phyloP scores from a whole-genome alignment of 495 filamentous ascomycete species.

The Neurospora hispaniola region DNA sequence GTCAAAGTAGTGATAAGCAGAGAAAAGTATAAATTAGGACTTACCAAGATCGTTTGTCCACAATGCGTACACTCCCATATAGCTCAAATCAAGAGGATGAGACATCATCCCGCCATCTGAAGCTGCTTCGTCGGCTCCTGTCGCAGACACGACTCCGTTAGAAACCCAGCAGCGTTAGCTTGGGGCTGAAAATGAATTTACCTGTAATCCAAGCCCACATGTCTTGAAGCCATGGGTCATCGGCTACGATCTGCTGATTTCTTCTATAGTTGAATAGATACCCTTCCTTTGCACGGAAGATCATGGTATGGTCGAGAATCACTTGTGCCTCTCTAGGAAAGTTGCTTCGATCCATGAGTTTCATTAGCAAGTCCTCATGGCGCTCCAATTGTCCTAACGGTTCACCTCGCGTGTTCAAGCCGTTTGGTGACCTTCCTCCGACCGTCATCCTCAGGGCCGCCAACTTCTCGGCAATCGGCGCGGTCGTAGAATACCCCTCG shows the following conservation, averaged over 20 bases:
- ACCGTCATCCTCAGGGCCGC: conserved; percentile 24
- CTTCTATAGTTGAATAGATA: conserved; percentile 66
- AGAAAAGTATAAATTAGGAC: conserved; percentile 1
- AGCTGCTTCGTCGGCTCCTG: conserved; percentile 56
- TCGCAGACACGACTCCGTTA: not conserved
- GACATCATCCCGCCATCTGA: conserved; percentile 61
- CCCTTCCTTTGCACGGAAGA: conserved; percentile 50
- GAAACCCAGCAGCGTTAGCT: not conserved
- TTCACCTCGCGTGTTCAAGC: conserved; percentile 1
- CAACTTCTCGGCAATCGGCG: conserved; percentile 27
- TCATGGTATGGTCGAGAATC: conserved; percentile 33
- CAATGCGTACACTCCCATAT: conserved; percentile 67
- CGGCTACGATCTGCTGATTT: conserved; percentile 56
- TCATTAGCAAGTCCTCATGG: conserved; percentile 36
- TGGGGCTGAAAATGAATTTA: conserved; percentile 26
- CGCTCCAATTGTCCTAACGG: conserved; percentile 29
- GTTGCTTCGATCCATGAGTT: conserved; percentile 31
- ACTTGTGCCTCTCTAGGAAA: conserved; percentile 28
- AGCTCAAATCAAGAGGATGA: conserved; percentile 70
- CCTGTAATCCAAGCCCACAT: conserved; percentile 70
- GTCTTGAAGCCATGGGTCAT: conserved; percentile 65
- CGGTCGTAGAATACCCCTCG: conserved; percentile 14
- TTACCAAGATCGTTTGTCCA: conserved; percentile 69
- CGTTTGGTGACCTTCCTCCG: conserved; percentile 5
- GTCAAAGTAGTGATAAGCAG: conserved; percentile 4